These are phyloP conservation scores for Arabis alpina DNA, from an alignment of 345 rosid species.

Conservation along the genomic window DNA sequence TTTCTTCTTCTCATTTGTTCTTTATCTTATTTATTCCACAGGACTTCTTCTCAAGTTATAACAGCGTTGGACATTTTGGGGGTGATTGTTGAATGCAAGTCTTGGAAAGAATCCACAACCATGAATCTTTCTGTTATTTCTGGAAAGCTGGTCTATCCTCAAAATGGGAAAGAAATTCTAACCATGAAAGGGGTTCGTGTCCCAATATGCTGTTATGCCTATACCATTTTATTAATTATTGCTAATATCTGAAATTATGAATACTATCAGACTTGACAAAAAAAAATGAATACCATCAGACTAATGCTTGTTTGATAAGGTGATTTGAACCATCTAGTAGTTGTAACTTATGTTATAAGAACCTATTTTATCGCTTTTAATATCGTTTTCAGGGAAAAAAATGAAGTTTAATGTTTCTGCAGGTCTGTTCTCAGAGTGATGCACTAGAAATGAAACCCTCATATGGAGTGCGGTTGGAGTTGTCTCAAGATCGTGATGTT, in stretches of 20 bases:
- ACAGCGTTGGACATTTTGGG: constrained; percentile 60
- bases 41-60: constrained; percentile 55
- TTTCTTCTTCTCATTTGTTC: constrained; percentile 23
- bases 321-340: constrained; percentile 28
- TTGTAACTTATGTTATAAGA: constrained; percentile 7
- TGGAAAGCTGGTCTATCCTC: constrained; percentile 60
- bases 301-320: constrained; percentile 16
- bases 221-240: constrained; percentile 20
- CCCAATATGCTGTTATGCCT: constrained; percentile 29
- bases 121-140: constrained; percentile 49
- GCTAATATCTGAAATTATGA: constrained; percentile 28
- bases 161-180: constrained; percentile 57
- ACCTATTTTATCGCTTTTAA: constrained; percentile 2
- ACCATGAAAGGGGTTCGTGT: constrained; percentile 57
- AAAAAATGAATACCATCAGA: constrained; percentile 15
- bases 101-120: constrained; percentile 64
- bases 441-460: constrained; percentile 51
- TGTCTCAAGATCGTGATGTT: constrained; percentile 55
- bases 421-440: constrained; percentile 48
- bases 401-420: constrained; percentile 28
- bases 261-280: constrained; percentile 9
- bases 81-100: constrained; percentile 61
- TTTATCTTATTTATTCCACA: constrained; percentile 40
- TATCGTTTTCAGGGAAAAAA: constrained; percentile 1
- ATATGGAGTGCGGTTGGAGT: constrained; percentile 59